Conservation (phyloP, 2,329 filamentous ascomycete species). For the Aspergillus hiratsukae region DNA sequence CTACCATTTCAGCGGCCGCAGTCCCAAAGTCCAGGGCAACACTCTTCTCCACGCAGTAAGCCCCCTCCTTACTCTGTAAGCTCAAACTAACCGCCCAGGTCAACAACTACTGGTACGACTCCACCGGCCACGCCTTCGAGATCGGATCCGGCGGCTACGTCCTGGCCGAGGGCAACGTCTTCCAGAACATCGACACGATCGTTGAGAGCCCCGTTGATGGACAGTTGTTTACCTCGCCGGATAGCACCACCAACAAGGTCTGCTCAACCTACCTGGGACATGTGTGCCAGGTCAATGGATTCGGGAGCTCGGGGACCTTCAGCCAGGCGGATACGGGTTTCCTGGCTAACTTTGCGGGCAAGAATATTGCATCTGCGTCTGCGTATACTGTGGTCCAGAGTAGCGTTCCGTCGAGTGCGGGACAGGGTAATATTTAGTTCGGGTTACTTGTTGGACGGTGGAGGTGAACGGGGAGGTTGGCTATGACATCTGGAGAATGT, state of each 20-base stretch:
- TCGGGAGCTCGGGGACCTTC: slow-evolving; percentile 34
- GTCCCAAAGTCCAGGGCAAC: slow-evolving; percentile 54
- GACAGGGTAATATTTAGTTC: slow-evolving; percentile 44
- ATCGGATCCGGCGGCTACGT: slow-evolving; percentile 42
- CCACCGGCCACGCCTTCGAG: slow-evolving; percentile 56
- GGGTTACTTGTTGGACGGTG: too few relatives aligned
- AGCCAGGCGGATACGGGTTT: slow-evolving; percentile 45
- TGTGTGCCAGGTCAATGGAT: slow-evolving; percentile 50
- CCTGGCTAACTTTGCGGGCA: slow-evolving; percentile 49
- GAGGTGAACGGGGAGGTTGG: background rate
- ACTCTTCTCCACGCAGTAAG: slow-evolving; percentile 52
- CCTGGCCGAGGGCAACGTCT: slow-evolving; percentile 55
- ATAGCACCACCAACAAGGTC: slow-evolving; percentile 32
- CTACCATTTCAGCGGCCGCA: slow-evolving; percentile 54
- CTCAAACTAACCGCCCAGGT: slow-evolving; percentile 2
- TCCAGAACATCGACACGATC: slow-evolving; percentile 50
- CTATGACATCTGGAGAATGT: background rate
- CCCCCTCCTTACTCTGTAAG: background rate
- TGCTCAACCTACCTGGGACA: slow-evolving; percentile 48
- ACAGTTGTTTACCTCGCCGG: slow-evolving; percentile 37
- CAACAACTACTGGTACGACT: slow-evolving; percentile 60
- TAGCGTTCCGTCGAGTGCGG: slow-evolving; percentile 40
- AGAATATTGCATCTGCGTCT: slow-evolving; percentile 48
- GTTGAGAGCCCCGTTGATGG: slow-evolving; percentile 38
- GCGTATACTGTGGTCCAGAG: slow-evolving; percentile 33